Base-by-base conservation (phyloP, 306 rosid species). In the Lagenaria siceraria region DNA sequence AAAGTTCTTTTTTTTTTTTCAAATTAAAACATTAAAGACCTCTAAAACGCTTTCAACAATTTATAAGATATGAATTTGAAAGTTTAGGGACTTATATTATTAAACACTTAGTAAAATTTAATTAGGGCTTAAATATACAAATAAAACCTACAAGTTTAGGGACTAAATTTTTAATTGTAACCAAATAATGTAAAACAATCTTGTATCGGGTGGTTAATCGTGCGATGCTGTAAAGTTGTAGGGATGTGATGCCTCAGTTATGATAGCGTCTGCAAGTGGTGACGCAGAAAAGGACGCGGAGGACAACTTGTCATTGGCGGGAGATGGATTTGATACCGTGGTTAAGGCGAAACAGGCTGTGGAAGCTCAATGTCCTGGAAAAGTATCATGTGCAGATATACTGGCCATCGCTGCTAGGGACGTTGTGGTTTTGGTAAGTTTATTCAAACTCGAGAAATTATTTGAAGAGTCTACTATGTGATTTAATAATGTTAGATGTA, bases 281-380 rank as follows among this genome's bases (percentile, higher is more conserved):
- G 93, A 90, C 36, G 96, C 98, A 46, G 97, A 90, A 83, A 93
- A 91, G 71, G 92, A 93, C 75, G 81, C 85, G 0, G 3, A 63
- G 0, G 93, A 90, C 25, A 91, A 91, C 78, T 83, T 87, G 9
- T 91, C 97, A 0, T 82, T 93, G 6, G 83, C 98, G 0, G 97
- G 97, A 84, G 98, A 91, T 83, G 98, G 98, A 3, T 91, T 93
- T 80, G 97, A 91, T 81, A 91, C 97, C 5, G 90, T 91, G 2
- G 43, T 85, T 12, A 87, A 91, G 75, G 97, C 94, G 8, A 93
- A 93, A 61, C 77, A 87, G 75, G 92, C 98, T 0, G 89, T 91
- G 7, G 98, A 91, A 87, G 77, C 86, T 62, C 38, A 36, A 64
- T 91, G 98, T 85, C 96, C 94, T 2, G 88, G 87, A 18, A 59